Percentiles rank a stretch among this genome's conserved stretches.
Conservation (phyloP, 371 early-diverging fungal species). For the Catenaria anguillulae region DNA sequence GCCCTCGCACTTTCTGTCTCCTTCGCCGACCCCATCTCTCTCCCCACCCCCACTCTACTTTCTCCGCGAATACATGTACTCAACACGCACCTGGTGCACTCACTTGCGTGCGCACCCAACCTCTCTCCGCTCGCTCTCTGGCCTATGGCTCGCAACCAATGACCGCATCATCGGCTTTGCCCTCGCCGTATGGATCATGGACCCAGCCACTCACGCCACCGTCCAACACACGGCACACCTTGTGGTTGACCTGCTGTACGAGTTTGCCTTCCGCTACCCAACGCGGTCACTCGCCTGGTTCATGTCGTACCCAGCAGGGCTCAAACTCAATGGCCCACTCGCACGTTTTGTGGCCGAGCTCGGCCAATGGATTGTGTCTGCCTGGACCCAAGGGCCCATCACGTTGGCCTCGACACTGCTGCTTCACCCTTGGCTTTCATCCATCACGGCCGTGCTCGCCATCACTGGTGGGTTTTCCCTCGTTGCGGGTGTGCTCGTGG, state of each 20-base stretch:
- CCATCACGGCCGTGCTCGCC: no score
- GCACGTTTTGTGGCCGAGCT: constrained; percentile 80
- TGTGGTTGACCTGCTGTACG: no score
- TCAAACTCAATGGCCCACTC: constrained; percentile 84
- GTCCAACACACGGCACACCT: no score
- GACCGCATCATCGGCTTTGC: constrained; percentile 80
- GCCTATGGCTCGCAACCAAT: constrained; percentile 87
- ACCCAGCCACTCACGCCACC: constrained; percentile 13
- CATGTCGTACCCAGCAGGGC: constrained; percentile 81
- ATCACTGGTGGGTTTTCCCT: not conserved
- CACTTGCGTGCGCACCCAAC: no score
- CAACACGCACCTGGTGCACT: no score
- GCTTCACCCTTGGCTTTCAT: no score
- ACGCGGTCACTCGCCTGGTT: constrained; percentile 62
- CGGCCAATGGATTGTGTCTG: constrained; percentile 69
- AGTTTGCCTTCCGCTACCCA: no score
- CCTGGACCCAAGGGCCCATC: constrained; percentile 51
- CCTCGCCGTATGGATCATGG: constrained; percentile 53
- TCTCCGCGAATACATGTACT: no score
- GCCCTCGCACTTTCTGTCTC: no score
- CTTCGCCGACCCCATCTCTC: no score
- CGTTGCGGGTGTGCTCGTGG: constrained; percentile 38
- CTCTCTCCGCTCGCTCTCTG: no score
- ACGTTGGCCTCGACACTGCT: not conserved
- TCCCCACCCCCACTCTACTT: no score